Base-by-base conservation (phyloP, 805 yeast species). In the Wickerhamia fluorescens region DNA sequence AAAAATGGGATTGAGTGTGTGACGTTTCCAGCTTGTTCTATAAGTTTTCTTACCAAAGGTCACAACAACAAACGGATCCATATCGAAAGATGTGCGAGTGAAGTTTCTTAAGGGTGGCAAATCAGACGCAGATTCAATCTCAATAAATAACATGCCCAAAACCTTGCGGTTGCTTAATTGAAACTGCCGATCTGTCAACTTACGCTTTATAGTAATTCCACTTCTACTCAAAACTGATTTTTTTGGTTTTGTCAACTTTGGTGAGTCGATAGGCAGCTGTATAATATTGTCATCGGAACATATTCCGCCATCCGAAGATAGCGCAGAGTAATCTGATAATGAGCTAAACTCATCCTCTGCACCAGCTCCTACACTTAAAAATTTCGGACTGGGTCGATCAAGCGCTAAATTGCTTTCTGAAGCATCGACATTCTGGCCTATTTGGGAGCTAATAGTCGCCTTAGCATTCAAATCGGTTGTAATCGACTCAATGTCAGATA, bases 1-100 rank as follows among this genome's bases (percentile, higher is more conserved):
- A 56, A 77, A 89, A 1, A 77, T 67, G 0, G 98, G 98, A 31
- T 78, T 78, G 29, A 85, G 53, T 1, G 85, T 79, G 51, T 89
- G 96, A 14, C 83, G 71, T 40, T 78, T 71, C 77, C 87, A 80
- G 7, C 87, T 77, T 0, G 96, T 87, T 41, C 94, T 72, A 52
- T 74, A 89, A 0, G 89, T 86, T 40, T 80, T 80, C 44, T 82
- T 78, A 7, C 96, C 96, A 52, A 89, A 86, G 0, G 95, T 78
- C 1, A 86, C 78, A 12, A 89, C 86, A 3, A 89, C 89, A 57
- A 89, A 92, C 2, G 97, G 97, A 49, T 92, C 98, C 94, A 92
- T 85, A 53, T 87, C 95, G 47, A 82, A 89, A 1, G 88, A 78
- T 14, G 85, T 73, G 7, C 87, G 62, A 1, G 83, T 75, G 10